Conservation (phyloP, 768 basidiomycete genomes). For the Podaxis carcinomalis region DNA sequence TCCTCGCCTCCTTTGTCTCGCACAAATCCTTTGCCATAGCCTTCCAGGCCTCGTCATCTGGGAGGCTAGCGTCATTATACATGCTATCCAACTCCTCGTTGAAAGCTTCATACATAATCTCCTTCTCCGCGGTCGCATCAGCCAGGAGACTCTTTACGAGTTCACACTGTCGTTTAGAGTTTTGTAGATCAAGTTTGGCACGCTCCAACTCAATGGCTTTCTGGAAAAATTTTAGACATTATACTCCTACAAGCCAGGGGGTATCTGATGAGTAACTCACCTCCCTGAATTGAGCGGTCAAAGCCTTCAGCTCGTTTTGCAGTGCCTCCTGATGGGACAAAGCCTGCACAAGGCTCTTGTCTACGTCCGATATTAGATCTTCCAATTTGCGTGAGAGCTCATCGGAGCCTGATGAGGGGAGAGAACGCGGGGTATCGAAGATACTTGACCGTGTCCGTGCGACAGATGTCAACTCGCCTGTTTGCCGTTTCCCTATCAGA, state of each 20-base stretch:
- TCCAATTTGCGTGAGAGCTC: slow-evolving; percentile 45
- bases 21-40: slow-evolving; percentile 72
- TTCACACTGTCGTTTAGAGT: slow-evolving; percentile 69
- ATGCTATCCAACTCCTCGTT: slow-evolving; percentile 91
- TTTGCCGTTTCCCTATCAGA: slow-evolving; percentile 58
- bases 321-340: slow-evolving; percentile 53
- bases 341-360: slow-evolving; percentile 49
- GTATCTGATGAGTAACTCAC: slow-evolving; percentile 29
- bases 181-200: slow-evolving; percentile 60
- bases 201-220: slow-evolving; percentile 61
- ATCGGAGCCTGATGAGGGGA: slow-evolving; percentile 22
- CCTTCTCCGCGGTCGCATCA: slow-evolving; percentile 82
- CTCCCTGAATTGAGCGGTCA: slow-evolving; percentile 53
- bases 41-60: slow-evolving; percentile 79
- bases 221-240: slow-evolving; percentile 27
- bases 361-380: slow-evolving; percentile 51
- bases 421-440: slow-evolving; percentile 26
- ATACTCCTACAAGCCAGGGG: background rate
- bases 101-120: slow-evolving; percentile 93
- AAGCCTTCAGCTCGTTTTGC: slow-evolving; percentile 41
- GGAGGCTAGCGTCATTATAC: slow-evolving; percentile 82
- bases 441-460: slow-evolving; percentile 38
- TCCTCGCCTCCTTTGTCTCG: slow-evolving; percentile 71
- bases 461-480: slow-evolving; percentile 42
- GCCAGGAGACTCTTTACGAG: slow-evolving; percentile 72